Conservation (phyloP, 805 yeast genomes). For the Wickerhamomyces strasburgensis region DNA sequence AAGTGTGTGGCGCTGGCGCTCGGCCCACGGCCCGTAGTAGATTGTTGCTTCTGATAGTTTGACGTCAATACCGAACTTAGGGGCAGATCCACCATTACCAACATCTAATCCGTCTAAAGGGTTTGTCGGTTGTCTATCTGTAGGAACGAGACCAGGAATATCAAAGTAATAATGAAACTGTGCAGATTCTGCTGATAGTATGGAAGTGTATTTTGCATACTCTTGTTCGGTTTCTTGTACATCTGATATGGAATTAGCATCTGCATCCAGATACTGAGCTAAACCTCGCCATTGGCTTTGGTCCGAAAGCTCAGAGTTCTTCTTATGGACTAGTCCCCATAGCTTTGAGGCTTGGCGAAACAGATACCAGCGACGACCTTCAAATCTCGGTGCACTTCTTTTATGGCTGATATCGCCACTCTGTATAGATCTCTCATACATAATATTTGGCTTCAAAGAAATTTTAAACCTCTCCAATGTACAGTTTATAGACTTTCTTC, state of each 20-base stretch:
- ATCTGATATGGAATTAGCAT: conserved; percentile 29
- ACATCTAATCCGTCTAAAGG: conserved; percentile 45
- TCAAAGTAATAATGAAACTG: conserved; percentile 65
- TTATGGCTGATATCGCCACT: not conserved
- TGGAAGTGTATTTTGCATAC: conserved; percentile 73
- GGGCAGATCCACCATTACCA: conserved; percentile 55
- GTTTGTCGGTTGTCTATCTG: conserved; percentile 26
- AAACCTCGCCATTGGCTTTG: conserved; percentile 67
- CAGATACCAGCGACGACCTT: conserved; percentile 3
- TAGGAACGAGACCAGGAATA: conserved; percentile 59
- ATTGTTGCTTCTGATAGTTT: conserved; percentile 56
- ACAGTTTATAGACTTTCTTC: conserved; percentile 41
- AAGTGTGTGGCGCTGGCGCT: conserved; percentile 67
- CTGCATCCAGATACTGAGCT: conserved; percentile 53
- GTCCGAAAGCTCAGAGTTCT: conserved; percentile 13
- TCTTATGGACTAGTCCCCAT: not conserved
- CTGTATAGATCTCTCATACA: conserved; percentile 40
- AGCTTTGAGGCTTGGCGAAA: conserved; percentile 4
- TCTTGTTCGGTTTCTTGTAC: conserved; percentile 47
- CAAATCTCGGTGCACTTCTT: conserved; percentile 1
- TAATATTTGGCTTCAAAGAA: conserved; percentile 64
- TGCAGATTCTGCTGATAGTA: conserved; percentile 56
- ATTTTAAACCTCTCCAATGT: conserved; percentile 49
- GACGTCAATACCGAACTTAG: conserved; percentile 58
- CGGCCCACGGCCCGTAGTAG: conserved; percentile 95